Percentiles rank a stretch among this genome's conserved stretches.
Evolutionary conservation across 2,329 filamentous ascomycete species (phyloP).

Genomic region (Xylariaceae sp.): DNA sequence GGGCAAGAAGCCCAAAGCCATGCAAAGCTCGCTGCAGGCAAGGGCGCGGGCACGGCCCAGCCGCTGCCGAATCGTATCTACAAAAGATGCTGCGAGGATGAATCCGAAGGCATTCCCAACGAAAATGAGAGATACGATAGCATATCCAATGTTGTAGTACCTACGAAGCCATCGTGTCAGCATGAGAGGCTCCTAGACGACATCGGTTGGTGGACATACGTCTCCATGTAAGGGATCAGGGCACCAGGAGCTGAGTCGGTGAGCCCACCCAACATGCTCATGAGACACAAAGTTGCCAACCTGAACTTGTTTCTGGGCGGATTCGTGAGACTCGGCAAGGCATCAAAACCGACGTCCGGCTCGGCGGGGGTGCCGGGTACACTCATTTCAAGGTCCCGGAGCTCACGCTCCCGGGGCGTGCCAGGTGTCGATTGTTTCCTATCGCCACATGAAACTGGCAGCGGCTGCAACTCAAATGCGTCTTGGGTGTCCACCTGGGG

Average conservation of each 20-base stretch:
- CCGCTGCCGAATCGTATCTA: slow-evolving; percentile 58
- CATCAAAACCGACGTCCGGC: slow-evolving; percentile 18
- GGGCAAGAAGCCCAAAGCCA: slow-evolving; percentile 59
- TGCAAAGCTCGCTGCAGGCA: slow-evolving; percentile 51
- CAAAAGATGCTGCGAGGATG: slow-evolving; percentile 65
- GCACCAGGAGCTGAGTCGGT: slow-evolving; percentile 75
- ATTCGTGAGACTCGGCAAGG: slow-evolving; percentile 42
- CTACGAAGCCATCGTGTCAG: slow-evolving; percentile 24
- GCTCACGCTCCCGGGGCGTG: slow-evolving; percentile 13
- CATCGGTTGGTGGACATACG: slow-evolving; percentile 28
- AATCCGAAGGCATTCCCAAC: slow-evolving; percentile 74
- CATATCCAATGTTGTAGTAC: slow-evolving; percentile 71
- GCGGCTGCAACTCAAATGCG: slow-evolving; percentile 14
- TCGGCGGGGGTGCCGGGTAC: slow-evolving; percentile 11
- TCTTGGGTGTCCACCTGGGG: slow-evolving; percentile 27
- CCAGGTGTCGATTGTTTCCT: slow-evolving; percentile 5
- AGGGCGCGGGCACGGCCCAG: slow-evolving; percentile 64
- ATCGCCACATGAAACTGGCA: slow-evolving; percentile 5
- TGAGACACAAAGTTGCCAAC: slow-evolving; percentile 58
- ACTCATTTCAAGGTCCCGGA: slow-evolving; percentile 23
- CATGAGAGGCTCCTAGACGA: no score
- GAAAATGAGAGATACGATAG: slow-evolving; percentile 76
- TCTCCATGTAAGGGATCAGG: slow-evolving; percentile 76
- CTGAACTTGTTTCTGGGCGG: slow-evolving; percentile 68
- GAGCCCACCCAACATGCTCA: slow-evolving; percentile 66